Conservation (phyloP, 768 basidiomycete species). For the Kwoniella botswanensis region DNA sequence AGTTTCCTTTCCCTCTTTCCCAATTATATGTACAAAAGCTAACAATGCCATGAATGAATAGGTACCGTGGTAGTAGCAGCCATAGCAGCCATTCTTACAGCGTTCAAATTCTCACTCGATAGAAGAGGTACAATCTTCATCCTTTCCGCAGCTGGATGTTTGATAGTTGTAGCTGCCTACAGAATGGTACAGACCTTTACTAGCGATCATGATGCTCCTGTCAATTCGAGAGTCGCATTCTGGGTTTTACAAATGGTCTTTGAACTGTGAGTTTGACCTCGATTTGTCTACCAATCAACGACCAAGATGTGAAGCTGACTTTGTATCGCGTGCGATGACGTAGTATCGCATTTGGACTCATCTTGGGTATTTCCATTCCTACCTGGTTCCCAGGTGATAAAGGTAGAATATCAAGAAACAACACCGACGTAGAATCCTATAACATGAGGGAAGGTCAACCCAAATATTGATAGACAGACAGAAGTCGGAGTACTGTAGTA, state of each 20-base stretch:
- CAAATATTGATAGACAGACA: neutral
- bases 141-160: conserved; percentile 1
- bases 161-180: conserved; percentile 29
- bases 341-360: conserved; percentile 32
- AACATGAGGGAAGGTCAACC: neutral
- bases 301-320: too few relatives aligned
- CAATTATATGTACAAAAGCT: neutral
- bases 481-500: too few relatives aligned
- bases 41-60: neutral
- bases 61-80: conserved; percentile 20
- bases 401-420: neutral
- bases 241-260: conserved; percentile 33
- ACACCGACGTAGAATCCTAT: neutral
- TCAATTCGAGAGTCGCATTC: conserved; percentile 20
- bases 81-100: conserved; percentile 15
- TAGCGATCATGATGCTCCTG: conserved; percentile 9
- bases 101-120: conserved; percentile 20
- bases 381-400: conserved; percentile 30
- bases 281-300: too few relatives aligned
- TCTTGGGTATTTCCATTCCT: conserved; percentile 37
- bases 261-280: conserved; percentile 30
- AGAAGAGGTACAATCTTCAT: conserved; percentile 20
- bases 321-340: too few relatives aligned
- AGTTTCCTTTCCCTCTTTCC: conserved; percentile 9
- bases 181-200: conserved; percentile 22